These are phyloP conservation scores for Gastrodia elata DNA, from an alignment of 106 monocot species.

Conservation along the genomic window DNA sequence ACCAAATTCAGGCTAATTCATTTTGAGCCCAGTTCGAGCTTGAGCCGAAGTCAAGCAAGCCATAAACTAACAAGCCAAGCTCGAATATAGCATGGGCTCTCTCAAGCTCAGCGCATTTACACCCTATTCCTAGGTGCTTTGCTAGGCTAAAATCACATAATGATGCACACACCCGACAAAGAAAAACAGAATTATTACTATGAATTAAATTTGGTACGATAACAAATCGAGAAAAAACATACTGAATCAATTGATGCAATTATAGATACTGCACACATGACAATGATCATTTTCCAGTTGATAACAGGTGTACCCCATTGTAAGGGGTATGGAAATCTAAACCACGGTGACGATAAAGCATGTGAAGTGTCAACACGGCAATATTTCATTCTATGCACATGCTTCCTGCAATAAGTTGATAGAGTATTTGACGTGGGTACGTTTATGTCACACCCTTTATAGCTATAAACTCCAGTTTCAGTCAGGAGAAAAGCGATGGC, in stretches of 20 bases:
- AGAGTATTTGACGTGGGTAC: conserved; percentile 71
- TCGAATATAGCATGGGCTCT: no score
- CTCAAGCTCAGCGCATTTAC: no score
- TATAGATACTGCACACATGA: conserved; percentile 71
- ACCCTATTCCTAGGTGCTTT: no score
- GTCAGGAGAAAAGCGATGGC: conserved; percentile 77
- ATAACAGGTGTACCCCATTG: conserved; percentile 96
- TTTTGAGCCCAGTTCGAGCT: no score
- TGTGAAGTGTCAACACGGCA: conserved; percentile 79
- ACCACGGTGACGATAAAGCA: conserved; percentile 84
- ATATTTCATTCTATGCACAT: conserved; percentile 78
- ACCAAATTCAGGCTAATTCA: no score
- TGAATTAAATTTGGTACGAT: no score
- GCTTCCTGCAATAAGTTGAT: conserved; percentile 77
- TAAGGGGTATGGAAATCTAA: conserved; percentile 85
- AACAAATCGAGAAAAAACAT: conserved; percentile 19
- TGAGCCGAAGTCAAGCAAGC: no score
- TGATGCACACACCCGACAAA: no score
- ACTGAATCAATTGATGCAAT: conserved; percentile 95
- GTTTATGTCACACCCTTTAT: conserved; percentile 74
- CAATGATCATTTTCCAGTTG: conserved; percentile 78
- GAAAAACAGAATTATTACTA: no score
- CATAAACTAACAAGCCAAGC: no score
- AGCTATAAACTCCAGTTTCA: conserved; percentile 64
- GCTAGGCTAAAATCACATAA: no score